Conservation (phyloP, 2,329 filamentous ascomycete species). For the Fusarium sp. region DNA sequence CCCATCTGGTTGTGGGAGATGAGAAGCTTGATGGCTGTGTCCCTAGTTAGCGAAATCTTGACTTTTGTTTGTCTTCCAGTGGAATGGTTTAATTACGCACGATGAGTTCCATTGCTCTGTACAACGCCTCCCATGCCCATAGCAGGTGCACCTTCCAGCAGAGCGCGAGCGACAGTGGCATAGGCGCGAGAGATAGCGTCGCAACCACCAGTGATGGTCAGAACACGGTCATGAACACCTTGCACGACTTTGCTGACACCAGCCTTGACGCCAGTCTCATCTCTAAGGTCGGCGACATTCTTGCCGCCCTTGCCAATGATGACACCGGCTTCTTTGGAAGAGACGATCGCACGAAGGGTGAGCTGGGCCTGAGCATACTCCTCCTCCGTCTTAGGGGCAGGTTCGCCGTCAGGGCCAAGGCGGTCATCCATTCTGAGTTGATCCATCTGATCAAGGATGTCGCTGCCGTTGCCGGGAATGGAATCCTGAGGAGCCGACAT, state of each 20-base stretch:
- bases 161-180: constrained; percentile 87
- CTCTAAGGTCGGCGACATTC: constrained; percentile 95
- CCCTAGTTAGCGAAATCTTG: constrained; percentile 26
- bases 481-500: constrained; percentile 74
- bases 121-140: constrained; percentile 96
- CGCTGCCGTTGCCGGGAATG: constrained; percentile 68
- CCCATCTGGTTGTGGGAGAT: constrained; percentile 99
- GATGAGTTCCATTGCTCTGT: constrained; percentile 89
- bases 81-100: constrained; percentile 62
- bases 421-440: constrained; percentile 75
- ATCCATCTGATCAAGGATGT: constrained; percentile 70
- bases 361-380: constrained; percentile 94
- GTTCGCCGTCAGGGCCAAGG: constrained; percentile 79
- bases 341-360: constrained; percentile 96
- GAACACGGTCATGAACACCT: constrained; percentile 94
- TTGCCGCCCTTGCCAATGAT: constrained; percentile 99
- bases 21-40: constrained; percentile 89
- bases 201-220: constrained; percentile 92
- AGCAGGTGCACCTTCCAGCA: constrained; percentile 92
- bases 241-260: constrained; percentile 99
- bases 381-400: constrained; percentile 90
- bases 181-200: constrained; percentile 93
- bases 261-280: constrained; percentile 97
- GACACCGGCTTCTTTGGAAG: constrained; percentile 97
- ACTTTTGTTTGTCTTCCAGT: neutral